Base-by-base conservation (phyloP, 2,329 filamentous ascomycete genomes). In the Penicillium decumbens region DNA sequence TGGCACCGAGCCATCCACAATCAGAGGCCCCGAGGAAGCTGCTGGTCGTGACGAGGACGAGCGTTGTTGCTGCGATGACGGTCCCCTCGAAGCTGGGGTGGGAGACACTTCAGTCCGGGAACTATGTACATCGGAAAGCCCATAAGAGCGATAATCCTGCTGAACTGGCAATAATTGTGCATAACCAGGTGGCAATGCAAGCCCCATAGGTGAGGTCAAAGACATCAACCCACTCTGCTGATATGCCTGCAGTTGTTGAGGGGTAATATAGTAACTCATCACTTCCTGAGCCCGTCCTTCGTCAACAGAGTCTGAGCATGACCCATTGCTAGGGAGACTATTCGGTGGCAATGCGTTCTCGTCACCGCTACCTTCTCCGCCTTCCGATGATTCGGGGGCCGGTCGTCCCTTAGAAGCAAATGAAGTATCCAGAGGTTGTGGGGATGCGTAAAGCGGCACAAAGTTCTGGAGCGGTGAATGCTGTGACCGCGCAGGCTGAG, bases 401-500 rank as follows among this genome's bases (percentile, higher is more conserved):
- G 59, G 59, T 28, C 63, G 63, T 39, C 64, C 64, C 43, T 64
- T 66, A 27, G 65, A 59, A 37, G 47, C 43, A 37, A 66, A 66
- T 15, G 65, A 61, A 23, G 51, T 51, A 12, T 70, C 66, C 32
- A 61, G 49, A n/a, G 56, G 38, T 33, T 66, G 66, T 13, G 64
- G 56, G 18, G 65, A 62, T 20, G 64, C 58, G 51, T 69, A 70
- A 8, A 70, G 52, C 10, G 66, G 65, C 7, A 62, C 59, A 47
- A 70, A 65, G 33, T 51, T 63, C 37, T 64, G 66, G 40, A 66
- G 55, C 3, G 63, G 60, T 24, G 70, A 69, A 44, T 70, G 68
- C 15, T 74, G 56, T n/a, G 70, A 61, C 23, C 75, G 67, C n/a
- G 75, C 73, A 45, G 75, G 75, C 49, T 77, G 74, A n/a, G 75